Base-by-base conservation (phyloP, 306 rosid genomes). In the Corylus americana region DNA sequence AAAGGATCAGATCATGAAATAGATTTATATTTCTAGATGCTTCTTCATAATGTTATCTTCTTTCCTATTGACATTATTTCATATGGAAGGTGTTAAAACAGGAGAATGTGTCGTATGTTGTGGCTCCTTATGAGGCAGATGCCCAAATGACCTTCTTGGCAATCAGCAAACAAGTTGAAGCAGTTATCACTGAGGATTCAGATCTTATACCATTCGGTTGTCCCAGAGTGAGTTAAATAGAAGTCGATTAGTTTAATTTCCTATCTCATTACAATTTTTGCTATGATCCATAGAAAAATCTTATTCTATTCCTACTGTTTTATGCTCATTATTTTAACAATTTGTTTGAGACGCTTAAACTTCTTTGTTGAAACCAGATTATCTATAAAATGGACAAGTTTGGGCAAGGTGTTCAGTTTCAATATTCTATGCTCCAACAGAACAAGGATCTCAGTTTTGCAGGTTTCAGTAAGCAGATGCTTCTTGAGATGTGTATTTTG, bases 121-220 rank as follows among this genome's bases (percentile, higher is more conserved):
- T 95, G 82, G 98, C 98, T 80, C 98, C 98, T 70, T 95, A 95
- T 11, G 98, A 95, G 82, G 98, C 98, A 74, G 98, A 95, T 85
- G 97, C 98, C 45, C 98, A 95, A 74, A 86, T 95, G 98, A 86
- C 98, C 71, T 95, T 91, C 87, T 84, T 95, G 91, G 98, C 98
- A 31, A 47, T 81, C 71, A 90, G 79, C 75, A 88, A 89, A 59
- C 94, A 82, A 79, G 97, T 95, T 74, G 98, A 87, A 71, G 98
- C 92, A 27, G 97, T 95, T 79, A 86, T 95, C 83, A 95, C 98
- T 1, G 98, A 91, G 84, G 98, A 95, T 77, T 95, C 98, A 3
- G 98, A 95, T 87, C 97, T 95, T 27, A 91, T 95, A 85, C 96
- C 98, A 54, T 95, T 92, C 77, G 98, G 98, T 59, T 95, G 98